Percentiles rank a stretch among this genome's conserved stretches.
Conservation (phyloP, 768 basidiomycete species). For the Sistotremastrum suecicum region DNA sequence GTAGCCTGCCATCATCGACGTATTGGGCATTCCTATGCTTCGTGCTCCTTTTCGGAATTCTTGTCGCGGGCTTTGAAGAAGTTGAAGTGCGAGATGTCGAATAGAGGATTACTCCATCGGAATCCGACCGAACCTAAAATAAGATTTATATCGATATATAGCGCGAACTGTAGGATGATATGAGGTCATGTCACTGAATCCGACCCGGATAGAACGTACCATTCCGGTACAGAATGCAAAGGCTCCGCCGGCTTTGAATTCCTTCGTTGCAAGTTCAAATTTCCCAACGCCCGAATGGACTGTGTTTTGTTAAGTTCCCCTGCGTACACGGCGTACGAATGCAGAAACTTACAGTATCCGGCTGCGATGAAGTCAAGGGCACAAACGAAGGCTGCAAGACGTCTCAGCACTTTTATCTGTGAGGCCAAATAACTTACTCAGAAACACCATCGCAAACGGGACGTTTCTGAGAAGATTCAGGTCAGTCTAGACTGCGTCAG, state of each 20-base stretch:
- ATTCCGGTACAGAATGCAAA: slow-evolving; percentile 3
- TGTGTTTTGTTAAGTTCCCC: background rate
- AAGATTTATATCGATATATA: slow-evolving; percentile 4
- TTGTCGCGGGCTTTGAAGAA: slow-evolving; percentile 2
- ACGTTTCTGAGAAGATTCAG: background rate
- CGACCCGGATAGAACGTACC: background rate
- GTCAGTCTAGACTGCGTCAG: background rate
- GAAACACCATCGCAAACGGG: slow-evolving; percentile 1
- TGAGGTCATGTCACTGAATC: background rate
- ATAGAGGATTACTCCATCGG: slow-evolving; percentile 1
- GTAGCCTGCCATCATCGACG: no score
- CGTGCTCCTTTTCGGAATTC: background rate
- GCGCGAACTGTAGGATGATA: background rate
- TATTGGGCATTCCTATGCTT: no score
- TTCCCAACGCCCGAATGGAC: slow-evolving; percentile 3
- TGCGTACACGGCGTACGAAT: background rate
- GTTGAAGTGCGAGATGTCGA: slow-evolving; percentile 3
- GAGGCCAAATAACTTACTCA: slow-evolving; percentile 1
- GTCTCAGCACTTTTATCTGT: no score
- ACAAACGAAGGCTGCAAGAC: background rate
- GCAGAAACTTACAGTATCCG: slow-evolving; percentile 1
- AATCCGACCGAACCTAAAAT: slow-evolving; percentile 5
- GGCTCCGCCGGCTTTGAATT: slow-evolving; percentile 3
- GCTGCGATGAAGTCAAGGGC: slow-evolving; percentile 2
- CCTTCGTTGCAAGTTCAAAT: background rate